Evolutionary conservation across 2,329 filamentous ascomycete species (phyloP).

Genomic region (Diaporthe velutina): DNA sequence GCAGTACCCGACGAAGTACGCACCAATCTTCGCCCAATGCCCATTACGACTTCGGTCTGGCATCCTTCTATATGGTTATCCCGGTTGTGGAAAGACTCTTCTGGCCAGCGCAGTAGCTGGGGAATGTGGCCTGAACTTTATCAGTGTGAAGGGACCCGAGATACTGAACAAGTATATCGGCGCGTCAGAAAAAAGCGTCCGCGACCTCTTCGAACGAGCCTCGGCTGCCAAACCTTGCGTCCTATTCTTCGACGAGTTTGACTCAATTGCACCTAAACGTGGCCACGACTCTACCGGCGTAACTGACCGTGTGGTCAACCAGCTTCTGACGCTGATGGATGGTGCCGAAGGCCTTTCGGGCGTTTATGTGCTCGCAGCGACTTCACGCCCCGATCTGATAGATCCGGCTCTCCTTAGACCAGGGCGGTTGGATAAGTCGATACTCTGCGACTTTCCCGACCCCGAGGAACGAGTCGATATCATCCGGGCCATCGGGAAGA

Average conservation of each 20-base stretch:
- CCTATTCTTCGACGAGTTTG: constrained; percentile 98
- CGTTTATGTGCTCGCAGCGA: constrained; percentile 96
- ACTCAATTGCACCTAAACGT: constrained; percentile 96
- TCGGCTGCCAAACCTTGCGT: constrained; percentile 93
- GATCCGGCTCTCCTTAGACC: constrained; percentile 93
- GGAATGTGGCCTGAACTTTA: constrained; percentile 98
- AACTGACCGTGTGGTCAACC: constrained; percentile 98
- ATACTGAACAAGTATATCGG: constrained; percentile 99
- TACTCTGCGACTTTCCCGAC: constrained; percentile 90
- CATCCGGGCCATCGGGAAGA: constrained; percentile 83
- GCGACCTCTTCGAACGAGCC: constrained; percentile 94
- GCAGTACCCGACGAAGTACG: constrained; percentile 97
- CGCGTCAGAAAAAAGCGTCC: constrained; percentile 94
- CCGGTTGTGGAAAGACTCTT: constrained; percentile 96
- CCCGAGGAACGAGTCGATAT: constrained; percentile 89
- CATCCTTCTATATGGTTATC: constrained; percentile 92
- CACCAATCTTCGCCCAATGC: constrained; percentile 96
- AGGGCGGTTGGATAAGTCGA: constrained; percentile 90
- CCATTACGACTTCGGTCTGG: constrained; percentile 95
- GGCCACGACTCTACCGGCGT: constrained; percentile 98
- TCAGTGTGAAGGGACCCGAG: constrained; percentile 97
- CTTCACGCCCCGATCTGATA: constrained; percentile 92
- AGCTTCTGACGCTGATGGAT: constrained; percentile 98
- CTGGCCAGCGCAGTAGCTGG: constrained; percentile 97
- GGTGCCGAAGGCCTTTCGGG: constrained; percentile 94